Conservation (phyloP, 2,329 filamentous ascomycete genomes). For the Ascomycota sp. region DNA sequence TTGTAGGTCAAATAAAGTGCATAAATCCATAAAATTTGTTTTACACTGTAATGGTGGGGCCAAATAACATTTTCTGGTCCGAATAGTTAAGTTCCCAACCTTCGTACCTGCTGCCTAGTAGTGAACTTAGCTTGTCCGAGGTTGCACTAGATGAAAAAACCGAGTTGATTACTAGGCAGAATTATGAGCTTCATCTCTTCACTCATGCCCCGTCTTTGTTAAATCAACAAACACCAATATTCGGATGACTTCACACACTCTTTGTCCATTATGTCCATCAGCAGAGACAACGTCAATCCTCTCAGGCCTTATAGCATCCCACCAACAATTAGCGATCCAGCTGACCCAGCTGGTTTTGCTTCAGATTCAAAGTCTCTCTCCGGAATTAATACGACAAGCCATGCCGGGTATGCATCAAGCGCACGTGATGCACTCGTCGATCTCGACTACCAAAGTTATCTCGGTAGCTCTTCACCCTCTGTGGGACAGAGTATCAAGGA, state of each 20-base stretch:
- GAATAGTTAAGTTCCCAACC: too few relatives aligned
- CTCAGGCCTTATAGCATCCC: constrained; percentile 51
- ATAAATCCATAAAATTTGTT: too few relatives aligned
- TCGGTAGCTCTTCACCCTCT: constrained; percentile 57
- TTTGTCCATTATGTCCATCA: constrained; percentile 20
- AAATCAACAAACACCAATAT: constrained; percentile 2
- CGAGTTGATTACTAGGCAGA: too few relatives aligned
- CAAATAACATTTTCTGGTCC: too few relatives aligned
- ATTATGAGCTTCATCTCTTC: constrained; percentile 7
- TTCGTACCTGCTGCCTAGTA: too few relatives aligned
- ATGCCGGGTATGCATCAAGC: constrained; percentile 21
- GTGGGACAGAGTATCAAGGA: constrained; percentile 55
- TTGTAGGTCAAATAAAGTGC: too few relatives aligned
- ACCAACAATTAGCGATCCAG: constrained; percentile 29
- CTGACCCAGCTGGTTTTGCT: constrained; percentile 13
- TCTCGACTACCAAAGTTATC: constrained; percentile 77
- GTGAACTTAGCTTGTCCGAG: too few relatives aligned
- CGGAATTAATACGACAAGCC: constrained; percentile 19
- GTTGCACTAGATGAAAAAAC: too few relatives aligned
- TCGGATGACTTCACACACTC: constrained; percentile 8
- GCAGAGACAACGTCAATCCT: constrained; percentile 34
- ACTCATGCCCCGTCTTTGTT: neutral
- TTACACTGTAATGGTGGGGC: too few relatives aligned
- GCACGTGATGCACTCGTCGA: constrained; percentile 77
- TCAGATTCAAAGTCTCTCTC: constrained; percentile 25